Conservation (phyloP, 2,329 filamentous ascomycete genomes). For the Colletotrichum cuscutae region DNA sequence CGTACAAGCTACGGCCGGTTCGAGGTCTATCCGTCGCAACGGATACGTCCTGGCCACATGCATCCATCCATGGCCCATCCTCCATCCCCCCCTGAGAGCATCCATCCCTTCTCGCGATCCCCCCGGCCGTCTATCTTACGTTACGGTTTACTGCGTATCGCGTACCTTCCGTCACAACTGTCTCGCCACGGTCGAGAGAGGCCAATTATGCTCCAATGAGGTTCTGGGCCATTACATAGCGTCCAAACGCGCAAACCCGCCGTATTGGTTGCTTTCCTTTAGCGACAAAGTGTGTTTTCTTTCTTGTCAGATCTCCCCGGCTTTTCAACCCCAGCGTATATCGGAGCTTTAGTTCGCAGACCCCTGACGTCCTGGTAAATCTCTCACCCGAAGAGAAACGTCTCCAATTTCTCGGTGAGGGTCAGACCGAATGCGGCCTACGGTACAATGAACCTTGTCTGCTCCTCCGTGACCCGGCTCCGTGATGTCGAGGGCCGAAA, state of each 20-base stretch:
- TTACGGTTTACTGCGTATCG: constrained; percentile 25
- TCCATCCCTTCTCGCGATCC: not conserved
- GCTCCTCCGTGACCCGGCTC: constrained; percentile 11
- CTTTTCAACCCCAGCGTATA: not conserved
- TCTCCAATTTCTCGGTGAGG: constrained; percentile 22
- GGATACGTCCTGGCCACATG: constrained; percentile 9
- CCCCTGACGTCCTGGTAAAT: not conserved
- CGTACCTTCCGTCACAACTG: constrained; percentile 20
- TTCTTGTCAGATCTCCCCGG: not conserved
- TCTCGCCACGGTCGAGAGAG: constrained; percentile 15
- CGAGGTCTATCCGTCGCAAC: constrained; percentile 2
- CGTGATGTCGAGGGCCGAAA: not conserved
- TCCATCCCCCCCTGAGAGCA: not conserved
- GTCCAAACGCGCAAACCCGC: constrained; percentile 3
- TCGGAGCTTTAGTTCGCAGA: not conserved
- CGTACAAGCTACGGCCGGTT: not conserved
- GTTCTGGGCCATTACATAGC: constrained; percentile 1
- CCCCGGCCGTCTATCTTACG: not conserved
- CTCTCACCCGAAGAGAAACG: constrained; percentile 2
- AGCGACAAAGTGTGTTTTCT: not conserved
- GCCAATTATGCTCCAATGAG: constrained; percentile 23
- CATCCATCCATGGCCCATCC: not conserved
- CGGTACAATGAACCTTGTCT: not conserved
- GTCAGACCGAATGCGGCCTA: not conserved
- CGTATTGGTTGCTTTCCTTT: constrained; percentile 12